A percentile compares a stretch with the other conserved stretches of the same genome.
Evolutionary conservation across 192 early-diverging fungal species (phyloP).

Genomic region (Endogone sp.): DNA sequence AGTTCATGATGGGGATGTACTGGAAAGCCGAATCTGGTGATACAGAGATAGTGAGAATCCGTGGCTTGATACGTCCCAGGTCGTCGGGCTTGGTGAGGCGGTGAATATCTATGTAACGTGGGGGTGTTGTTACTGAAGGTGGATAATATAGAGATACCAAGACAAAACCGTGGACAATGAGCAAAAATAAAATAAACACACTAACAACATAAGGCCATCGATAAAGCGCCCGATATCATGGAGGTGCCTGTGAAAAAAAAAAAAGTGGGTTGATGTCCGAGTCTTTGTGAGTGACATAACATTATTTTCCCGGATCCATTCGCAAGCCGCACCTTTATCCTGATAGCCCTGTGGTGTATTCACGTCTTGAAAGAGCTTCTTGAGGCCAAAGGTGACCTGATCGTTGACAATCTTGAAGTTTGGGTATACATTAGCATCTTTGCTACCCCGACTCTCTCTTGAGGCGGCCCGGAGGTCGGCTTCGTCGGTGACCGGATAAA

Average conservation of each 20-base stretch:
- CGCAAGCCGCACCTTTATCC: constrained; percentile 29
- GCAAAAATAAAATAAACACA: not conserved
- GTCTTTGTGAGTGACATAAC: constrained; percentile 6
- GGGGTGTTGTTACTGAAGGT: not conserved
- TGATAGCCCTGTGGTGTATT: constrained; percentile 9
- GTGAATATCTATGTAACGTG: constrained; percentile 55
- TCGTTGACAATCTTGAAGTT: constrained; percentile 50
- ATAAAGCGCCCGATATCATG: constrained; percentile 56
- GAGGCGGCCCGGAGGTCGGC: constrained; percentile 12
- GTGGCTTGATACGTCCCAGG: constrained; percentile 55
- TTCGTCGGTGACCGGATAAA: constrained; percentile 43
- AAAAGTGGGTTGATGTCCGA: constrained; percentile 13
- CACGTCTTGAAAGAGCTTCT: constrained; percentile 29
- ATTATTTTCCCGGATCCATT: no score
- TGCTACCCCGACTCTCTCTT: constrained; percentile 24
- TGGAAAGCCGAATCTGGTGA: constrained; percentile 84
- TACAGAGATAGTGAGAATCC: constrained; percentile 83
- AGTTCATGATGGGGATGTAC: constrained; percentile 98
- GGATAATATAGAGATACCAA: constrained; percentile 5
- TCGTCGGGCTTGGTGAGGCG: constrained; percentile 53
- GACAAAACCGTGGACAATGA: constrained; percentile 12
- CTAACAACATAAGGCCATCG: constrained; percentile 59
- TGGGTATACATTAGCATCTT: constrained; percentile 54
- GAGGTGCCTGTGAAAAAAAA: constrained; percentile 27
- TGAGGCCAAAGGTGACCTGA: constrained; percentile 37